Evolutionary conservation across 257 asterid species (phyloP), one percentile per base, ranked within the genome.

Genomic region (Vinca minor): DNA sequence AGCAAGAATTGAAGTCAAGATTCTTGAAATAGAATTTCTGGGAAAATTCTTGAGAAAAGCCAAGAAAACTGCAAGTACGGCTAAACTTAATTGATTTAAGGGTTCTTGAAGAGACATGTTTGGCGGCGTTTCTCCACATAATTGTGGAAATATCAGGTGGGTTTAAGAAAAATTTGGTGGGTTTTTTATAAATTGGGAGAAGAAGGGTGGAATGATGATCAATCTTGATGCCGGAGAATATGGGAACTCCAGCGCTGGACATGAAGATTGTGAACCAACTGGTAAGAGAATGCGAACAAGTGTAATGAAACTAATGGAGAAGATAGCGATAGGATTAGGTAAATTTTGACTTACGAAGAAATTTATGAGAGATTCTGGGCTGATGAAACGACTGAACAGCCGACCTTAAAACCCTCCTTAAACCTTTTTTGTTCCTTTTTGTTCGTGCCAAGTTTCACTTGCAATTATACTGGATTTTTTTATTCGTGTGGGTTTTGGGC

Each of bases 81-180:
- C 65, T 56, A 9, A 26, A 58, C 8, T 49, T 34, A 36, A 14
- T n/a, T 38, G 50, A 70, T 18, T 60, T 18, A 14, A 57, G 62
- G 69, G 77, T 73, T 72, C 60, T 79, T 23, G 87, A 75, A 53
- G 76, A 69, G 54, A 76, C 47, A 57, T 74, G 71, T 61, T 77
- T 87, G 67, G 80, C 81, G 25, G 81, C 53, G 67, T 63, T 85
- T 75, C 86, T 81, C 96, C 89, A 93, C 96, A 93, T 89, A 69
- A 74, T 81, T 57, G 83, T 67, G 69, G 89, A 76, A 64, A 42
- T 39, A 21, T 67, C 64, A 25, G 60, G 83, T 0, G 70, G 75
- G n/a, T 64, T 70, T 65, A 73, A 45, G 45, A 47, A 9, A 56
- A 69, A 23, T 57, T 42, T 45, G 36, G 52, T 13, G 55, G 77